Base-by-base conservation (phyloP, 352 stramenopile genomes). In the Globisporangium paddicum region DNA sequence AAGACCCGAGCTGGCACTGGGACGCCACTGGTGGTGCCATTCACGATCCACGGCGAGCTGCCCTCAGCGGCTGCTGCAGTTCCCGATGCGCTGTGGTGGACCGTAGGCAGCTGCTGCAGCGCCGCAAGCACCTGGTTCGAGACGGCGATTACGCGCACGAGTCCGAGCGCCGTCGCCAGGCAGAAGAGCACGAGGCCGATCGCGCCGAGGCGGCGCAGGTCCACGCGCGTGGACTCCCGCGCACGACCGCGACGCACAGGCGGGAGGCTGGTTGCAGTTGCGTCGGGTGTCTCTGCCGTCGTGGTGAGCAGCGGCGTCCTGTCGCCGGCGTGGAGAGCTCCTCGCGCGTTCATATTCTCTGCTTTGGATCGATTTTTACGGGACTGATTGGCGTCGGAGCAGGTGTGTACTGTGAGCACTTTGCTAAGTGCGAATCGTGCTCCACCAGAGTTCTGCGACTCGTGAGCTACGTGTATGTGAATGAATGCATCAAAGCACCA, bases 1-100 rank as follows among this genome's bases (percentile, higher is more conserved):
- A 95, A 69, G 10, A 95, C 75, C 8, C 81, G 77, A 21, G 74
- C 66, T 19, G 52, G 37, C 28, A 8, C 13, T 48, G 49, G 30
- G 23, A 55, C 53, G 14, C 26, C 28, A 14, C 9, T n/a, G n/a
- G n/a, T n/a, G n/a, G n/a, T n/a, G 8, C 9, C 26, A 10, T 16
- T 16, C 14, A 32, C 44, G 5, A 26, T 32, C 25, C 35, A 34
- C 3, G 48, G 21, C n/a, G 23, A 25, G 11, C 10, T 28, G 30
- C 32, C 26, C 3, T 1, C 28, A 18, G 28, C 26, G 3, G 23
- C 30, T 13, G n/a, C 52, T 14, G 40, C 42, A 9, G 19, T 18
- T 2, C 6, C 25, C 6, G 18, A n/a, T 14, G 37, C 38, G 21
- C 37, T 21, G 23, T 47, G 58, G 18, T 45, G 23, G 4, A 55